A percentile compares a stretch with the other conserved stretches of the same genome.
These are phyloP conservation scores for Serpula lacrymans DNA, from an alignment of 768 basidiomycete genomes.

Conservation along the genomic window DNA sequence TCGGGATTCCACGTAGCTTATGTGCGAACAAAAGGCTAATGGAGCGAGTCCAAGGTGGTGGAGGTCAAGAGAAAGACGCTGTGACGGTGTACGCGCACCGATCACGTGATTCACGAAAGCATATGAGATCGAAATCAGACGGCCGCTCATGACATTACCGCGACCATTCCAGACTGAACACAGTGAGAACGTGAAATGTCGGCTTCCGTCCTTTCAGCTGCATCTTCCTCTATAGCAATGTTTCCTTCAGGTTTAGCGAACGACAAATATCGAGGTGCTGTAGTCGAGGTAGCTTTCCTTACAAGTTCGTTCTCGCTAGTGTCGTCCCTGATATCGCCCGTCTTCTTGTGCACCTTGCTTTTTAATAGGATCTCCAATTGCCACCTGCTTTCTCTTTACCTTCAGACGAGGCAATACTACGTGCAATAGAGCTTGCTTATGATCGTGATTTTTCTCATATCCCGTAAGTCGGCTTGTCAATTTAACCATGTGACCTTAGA, in stretches of 20 bases:
- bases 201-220: slow-evolving; percentile 7
- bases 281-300: slow-evolving; percentile 71
- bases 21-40: no score
- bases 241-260: slow-evolving; percentile 10
- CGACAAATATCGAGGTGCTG: slow-evolving; percentile 82
- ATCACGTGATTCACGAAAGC: no score
- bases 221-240: background rate
- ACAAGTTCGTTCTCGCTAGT: background rate
- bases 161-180: background rate
- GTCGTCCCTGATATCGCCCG: background rate
- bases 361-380: slow-evolving; percentile 64
- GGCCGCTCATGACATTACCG: no score
- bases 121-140: no score
- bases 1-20: no score
- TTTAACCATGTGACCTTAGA: background rate
- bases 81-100: no score
- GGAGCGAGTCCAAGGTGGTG: no score
- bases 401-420: slow-evolving; percentile 62
- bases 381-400: slow-evolving; percentile 87
- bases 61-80: no score
- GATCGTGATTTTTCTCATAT: slow-evolving; percentile 94
- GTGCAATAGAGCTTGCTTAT: slow-evolving; percentile 84
- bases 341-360: slow-evolving; percentile 3
- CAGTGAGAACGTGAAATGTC: no score
- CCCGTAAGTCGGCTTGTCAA: slow-evolving; percentile 55